phyloP scores from a whole-genome alignment of 2,329 filamentous ascomycete genomes.

The Talaromyces verruculosus region DNA sequence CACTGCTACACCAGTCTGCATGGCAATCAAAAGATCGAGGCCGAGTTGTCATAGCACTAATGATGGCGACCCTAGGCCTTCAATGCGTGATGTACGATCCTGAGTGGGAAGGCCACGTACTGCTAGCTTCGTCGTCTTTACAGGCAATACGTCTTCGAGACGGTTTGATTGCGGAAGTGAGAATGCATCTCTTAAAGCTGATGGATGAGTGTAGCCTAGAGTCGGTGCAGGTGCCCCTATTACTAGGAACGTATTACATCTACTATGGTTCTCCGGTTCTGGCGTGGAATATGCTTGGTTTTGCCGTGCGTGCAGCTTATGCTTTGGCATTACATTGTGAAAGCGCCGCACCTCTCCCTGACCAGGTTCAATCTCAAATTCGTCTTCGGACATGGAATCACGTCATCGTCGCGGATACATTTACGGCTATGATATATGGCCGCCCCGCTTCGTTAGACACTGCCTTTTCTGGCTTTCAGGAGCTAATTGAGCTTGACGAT shows the following conservation, averaged over 20 bases:
- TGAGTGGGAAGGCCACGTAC: not conserved
- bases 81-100: not conserved
- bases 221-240: not conserved
- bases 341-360: not conserved
- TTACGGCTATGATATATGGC: not conserved
- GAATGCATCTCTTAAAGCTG: not conserved
- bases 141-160: not conserved
- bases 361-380: not conserved
- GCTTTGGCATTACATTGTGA: not conserved
- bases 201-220: constrained; percentile 3
- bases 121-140: not conserved
- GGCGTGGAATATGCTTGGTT: constrained; percentile 1
- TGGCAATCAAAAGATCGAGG: not conserved
- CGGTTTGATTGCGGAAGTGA: not conserved
- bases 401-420: not conserved
- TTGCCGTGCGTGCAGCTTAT: not conserved
- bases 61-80: not conserved
- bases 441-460: not conserved
- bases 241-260: not conserved
- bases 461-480: constrained; percentile 5
- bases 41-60: not conserved
- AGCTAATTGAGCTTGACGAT: not conserved
- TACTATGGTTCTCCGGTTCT: not conserved
- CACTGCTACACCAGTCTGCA: not conserved
- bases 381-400: not conserved